phyloP scores from a whole-genome alignment of 345 rosid genomes.

The Raphanus raphanistrum region DNA sequence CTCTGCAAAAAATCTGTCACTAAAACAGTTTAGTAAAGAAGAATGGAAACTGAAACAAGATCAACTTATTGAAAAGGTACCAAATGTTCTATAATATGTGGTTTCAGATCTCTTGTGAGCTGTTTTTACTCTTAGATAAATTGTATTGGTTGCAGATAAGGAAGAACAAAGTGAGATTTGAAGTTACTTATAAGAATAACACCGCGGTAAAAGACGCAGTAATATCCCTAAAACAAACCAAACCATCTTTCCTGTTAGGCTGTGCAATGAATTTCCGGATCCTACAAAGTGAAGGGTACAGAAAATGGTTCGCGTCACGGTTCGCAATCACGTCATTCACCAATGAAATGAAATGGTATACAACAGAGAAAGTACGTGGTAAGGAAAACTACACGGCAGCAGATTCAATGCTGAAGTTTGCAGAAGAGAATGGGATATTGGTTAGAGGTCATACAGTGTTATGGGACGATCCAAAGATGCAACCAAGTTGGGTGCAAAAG shows the following conservation, averaged over 20 bases:
- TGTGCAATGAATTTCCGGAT: constrained; percentile 69
- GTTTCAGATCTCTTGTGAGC: background rate
- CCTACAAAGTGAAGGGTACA: constrained; percentile 50
- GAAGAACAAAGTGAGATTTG: constrained; percentile 55
- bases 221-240: constrained; percentile 50
- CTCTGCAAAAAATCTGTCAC: constrained; percentile 54
- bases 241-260: constrained; percentile 58
- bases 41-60: constrained; percentile 73
- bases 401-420: constrained; percentile 58
- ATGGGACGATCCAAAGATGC: constrained; percentile 62
- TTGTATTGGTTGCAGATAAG: constrained; percentile 48
- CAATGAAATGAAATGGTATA: constrained; percentile 89
- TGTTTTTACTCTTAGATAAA: background rate
- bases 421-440: constrained; percentile 42
- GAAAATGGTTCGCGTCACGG: constrained; percentile 66
- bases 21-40: constrained; percentile 58
- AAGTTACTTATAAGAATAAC: constrained; percentile 44
- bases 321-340: constrained; percentile 71
- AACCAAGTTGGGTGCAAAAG: constrained; percentile 61
- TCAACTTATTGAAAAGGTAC: constrained; percentile 52
- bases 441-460: constrained; percentile 73
- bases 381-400: constrained; percentile 58
- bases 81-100: background rate
- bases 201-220: constrained; percentile 45
- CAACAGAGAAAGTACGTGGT: constrained; percentile 59